A percentile compares a stretch with the other conserved stretches of the same genome.
These are phyloP conservation scores for Diaporthe eres DNA, from an alignment of 2,329 filamentous ascomycete species.

Conservation along the genomic window DNA sequence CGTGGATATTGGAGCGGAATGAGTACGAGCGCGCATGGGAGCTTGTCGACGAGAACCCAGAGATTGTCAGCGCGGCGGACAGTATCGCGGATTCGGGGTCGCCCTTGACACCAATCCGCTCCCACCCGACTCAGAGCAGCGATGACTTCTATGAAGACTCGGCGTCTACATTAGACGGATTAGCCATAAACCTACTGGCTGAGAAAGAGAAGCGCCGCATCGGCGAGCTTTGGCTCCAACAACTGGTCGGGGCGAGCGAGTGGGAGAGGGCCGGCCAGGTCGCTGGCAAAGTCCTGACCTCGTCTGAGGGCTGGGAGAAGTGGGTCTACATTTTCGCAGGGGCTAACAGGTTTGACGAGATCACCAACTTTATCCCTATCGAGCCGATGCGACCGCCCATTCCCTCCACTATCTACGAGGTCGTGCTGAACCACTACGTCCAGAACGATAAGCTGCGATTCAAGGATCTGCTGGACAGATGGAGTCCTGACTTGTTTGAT, in stretches of 20 bases:
- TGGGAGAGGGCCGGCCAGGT: slow-evolving; percentile 86
- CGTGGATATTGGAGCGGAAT: slow-evolving; percentile 86
- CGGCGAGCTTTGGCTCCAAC: slow-evolving; percentile 93
- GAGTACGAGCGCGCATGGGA: slow-evolving; percentile 91
- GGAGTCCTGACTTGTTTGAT: slow-evolving; percentile 89
- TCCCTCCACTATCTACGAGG: slow-evolving; percentile 86
- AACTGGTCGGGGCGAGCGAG: slow-evolving; percentile 80
- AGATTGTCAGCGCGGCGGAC: slow-evolving; percentile 68
- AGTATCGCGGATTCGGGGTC: slow-evolving; percentile 54
- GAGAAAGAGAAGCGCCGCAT: slow-evolving; percentile 92
- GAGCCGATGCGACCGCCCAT: slow-evolving; percentile 84
- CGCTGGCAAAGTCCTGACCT: slow-evolving; percentile 86
- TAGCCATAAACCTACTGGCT: slow-evolving; percentile 74
- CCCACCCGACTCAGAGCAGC: slow-evolving; percentile 50
- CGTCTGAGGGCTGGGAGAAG: slow-evolving; percentile 89
- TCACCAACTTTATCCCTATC: slow-evolving; percentile 85
- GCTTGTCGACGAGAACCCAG: slow-evolving; percentile 88
- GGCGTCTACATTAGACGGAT: slow-evolving; percentile 73
- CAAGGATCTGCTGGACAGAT: slow-evolving; percentile 83
- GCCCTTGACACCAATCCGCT: slow-evolving; percentile 53
- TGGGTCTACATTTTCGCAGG: slow-evolving; percentile 96
- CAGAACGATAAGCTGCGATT: slow-evolving; percentile 82
- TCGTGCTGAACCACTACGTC: slow-evolving; percentile 91
- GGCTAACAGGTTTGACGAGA: slow-evolving; percentile 89
- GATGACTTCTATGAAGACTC: slow-evolving; percentile 84